Evolutionary conservation across 1,284 basidiomycete species (phyloP).

Genomic region (Phlebopus sp.): DNA sequence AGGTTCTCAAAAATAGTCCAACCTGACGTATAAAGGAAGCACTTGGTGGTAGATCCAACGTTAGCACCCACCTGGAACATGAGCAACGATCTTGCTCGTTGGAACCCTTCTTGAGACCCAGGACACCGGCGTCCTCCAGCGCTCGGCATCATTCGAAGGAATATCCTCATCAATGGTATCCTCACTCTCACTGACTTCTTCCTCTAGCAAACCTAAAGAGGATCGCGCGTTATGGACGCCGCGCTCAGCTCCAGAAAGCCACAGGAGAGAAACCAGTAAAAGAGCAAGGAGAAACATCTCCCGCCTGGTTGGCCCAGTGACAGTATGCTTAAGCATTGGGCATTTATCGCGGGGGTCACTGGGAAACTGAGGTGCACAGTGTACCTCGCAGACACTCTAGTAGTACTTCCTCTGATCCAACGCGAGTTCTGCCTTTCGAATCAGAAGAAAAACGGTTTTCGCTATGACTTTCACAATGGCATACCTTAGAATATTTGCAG

Average conservation of each 20-base stretch:
- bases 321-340: conserved; percentile 19
- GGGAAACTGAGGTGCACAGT: too few species aligned
- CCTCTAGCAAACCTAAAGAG: conserved; percentile 8
- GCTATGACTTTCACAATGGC: too few species aligned
- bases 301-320: conserved; percentile 41
- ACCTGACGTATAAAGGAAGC: conserved; percentile 40
- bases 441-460: too few species aligned
- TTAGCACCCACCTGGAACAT: conserved; percentile 52
- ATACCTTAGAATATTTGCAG: too few species aligned
- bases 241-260: conserved; percentile 31
- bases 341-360: not conserved
- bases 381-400: too few species aligned
- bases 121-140: conserved; percentile 36
- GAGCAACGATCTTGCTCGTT: conserved; percentile 55
- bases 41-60: not conserved
- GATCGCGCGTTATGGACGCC: conserved; percentile 9
- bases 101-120: conserved; percentile 45
- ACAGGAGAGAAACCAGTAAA: conserved; percentile 46
- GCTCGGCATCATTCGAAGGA: conserved; percentile 17
- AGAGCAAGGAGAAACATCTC: conserved; percentile 48
- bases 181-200: conserved; percentile 9
- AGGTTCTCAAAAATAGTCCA: conserved; percentile 84
- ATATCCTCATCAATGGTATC: conserved; percentile 9
- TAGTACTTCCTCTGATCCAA: too few species aligned
- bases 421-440: too few species aligned